phyloP scores from a whole-genome alignment of 1,284 basidiomycete species.

The Puccinia brachypodii region DNA sequence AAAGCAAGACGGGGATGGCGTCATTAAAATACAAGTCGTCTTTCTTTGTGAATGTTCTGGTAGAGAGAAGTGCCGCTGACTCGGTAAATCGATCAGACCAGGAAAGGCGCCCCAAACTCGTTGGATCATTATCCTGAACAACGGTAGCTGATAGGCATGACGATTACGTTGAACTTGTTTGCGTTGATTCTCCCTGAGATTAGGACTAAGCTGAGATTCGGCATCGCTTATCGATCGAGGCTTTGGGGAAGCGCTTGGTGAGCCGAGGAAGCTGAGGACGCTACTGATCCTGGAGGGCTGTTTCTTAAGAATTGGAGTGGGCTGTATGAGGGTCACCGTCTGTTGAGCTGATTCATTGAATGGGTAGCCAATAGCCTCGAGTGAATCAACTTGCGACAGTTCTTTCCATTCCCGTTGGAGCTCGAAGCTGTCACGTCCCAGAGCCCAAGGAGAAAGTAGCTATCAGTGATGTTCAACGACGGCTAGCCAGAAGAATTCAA shows the following conservation, averaged over 20 bases:
- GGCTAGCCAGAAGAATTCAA: neutral
- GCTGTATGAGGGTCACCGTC: neutral
- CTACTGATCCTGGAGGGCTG: slow-evolving; percentile 2
- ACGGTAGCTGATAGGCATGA: neutral
- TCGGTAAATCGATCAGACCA: slow-evolving; percentile 23
- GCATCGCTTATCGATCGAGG: neutral
- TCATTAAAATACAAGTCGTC: neutral
- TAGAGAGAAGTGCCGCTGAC: neutral
- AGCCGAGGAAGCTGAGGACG: slow-evolving; percentile 10
- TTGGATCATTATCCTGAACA: slow-evolving; percentile 29
- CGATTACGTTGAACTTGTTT: neutral
- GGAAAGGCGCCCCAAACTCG: slow-evolving; percentile 30
- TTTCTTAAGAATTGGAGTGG: slow-evolving; percentile 3
- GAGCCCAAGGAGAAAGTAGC: neutral
- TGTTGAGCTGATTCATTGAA: slow-evolving; percentile 6
- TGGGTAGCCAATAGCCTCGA: slow-evolving; percentile 34
- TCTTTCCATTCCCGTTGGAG: slow-evolving; percentile 44
- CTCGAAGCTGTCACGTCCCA: slow-evolving; percentile 17
- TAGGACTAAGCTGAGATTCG: neutral
- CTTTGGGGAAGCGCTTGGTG: neutral
- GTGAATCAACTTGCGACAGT: slow-evolving; percentile 4
- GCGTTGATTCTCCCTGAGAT: neutral
- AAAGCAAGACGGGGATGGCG: neutral
- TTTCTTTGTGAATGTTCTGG: neutral
- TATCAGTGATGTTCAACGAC: neutral